phyloP scores from a whole-genome alignment of 148 eudicot species.

The Nyssa sinensis region DNA sequence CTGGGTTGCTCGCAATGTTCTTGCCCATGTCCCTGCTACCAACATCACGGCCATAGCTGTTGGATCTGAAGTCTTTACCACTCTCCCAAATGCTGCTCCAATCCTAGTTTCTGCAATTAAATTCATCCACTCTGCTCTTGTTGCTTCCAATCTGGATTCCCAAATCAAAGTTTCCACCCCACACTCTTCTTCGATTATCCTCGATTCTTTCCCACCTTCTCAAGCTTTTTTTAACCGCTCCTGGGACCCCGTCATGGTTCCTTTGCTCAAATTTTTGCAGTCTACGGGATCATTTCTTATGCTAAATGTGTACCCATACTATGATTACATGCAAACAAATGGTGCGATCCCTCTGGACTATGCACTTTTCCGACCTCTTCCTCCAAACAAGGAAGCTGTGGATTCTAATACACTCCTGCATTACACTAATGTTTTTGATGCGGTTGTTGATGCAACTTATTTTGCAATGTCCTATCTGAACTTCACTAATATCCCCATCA shows the following conservation, averaged over 20 bases:
- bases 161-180: constrained; percentile 86
- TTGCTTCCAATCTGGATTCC: constrained; percentile 69
- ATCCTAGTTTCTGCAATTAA: constrained; percentile 70
- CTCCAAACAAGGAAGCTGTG: constrained; percentile 91
- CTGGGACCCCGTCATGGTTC: constrained; percentile 79
- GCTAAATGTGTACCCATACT: constrained; percentile 91
- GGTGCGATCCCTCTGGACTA: constrained; percentile 78
- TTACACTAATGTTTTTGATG: constrained; percentile 92
- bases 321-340: constrained; percentile 71
- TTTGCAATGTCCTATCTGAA: constrained; percentile 79
- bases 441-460: constrained; percentile 82
- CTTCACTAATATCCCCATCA: constrained; percentile 76
- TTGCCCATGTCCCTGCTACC: constrained; percentile 83
- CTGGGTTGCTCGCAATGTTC: constrained; percentile 78
- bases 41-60: constrained; percentile 79
- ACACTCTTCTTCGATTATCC: constrained; percentile 74
- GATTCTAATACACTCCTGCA: constrained; percentile 90
- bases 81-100: constrained; percentile 85
- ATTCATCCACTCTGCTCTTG: constrained; percentile 76
- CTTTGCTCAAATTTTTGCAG: constrained; percentile 74
- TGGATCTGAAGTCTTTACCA: constrained; percentile 86
- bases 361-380: constrained; percentile 85
- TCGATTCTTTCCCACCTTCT: constrained; percentile 92
- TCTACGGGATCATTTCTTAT: constrained; percentile 70
- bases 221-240: constrained; percentile 93